Base-by-base conservation (phyloP, 495 filamentous ascomycete species). In the Glutinoglossum americanum region DNA sequence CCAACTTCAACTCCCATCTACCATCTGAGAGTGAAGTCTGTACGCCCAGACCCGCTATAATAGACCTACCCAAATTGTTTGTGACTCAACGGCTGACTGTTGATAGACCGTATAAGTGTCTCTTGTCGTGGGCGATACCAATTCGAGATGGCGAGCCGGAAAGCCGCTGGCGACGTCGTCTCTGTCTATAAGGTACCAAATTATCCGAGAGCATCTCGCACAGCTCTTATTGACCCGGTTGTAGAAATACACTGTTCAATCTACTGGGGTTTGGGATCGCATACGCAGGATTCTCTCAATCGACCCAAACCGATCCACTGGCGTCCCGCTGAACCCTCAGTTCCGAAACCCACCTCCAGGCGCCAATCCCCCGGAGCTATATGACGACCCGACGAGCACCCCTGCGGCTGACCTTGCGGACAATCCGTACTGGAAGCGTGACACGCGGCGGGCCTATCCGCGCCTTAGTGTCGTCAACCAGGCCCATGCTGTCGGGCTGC, bases 391-490 rank as follows among this genome's bases (percentile, higher is more conserved):
- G 17, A 85, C 93, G 53, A 96, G 90, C 13, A 35, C 85, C 0
- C 92, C 93, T n/a, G 86, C 92, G 1, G 89, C 80, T 57, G 92
- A 99, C 69, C 80, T 98, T 61, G 92, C 92, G 63, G 92, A 94
- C 66, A 98, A 98, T 70, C 80, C 92, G 41, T 98, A 98, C 79
- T 98, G 88, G 86, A 93, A 93, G 73, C 88, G 92, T 57, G 92
- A 98, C 63, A 70, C 73, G 55, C 84, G 92, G 53, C 80, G 93
- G 64, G 78, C 75, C 64, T 98, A 97, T 73, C 84, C 93, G n/a
- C 76, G 75, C 57, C 74, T 84, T 49, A 88, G 83, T 63, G 79
- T 84, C 33, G 79, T 98, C 56, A 82, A 71, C 51, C 92, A 95
- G 72, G 81, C 77, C 19, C 84, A 97, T 72, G 82, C 86, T 26